Conservation (phyloP, 148 eudicot species). For the Agrostemma githago region DNA sequence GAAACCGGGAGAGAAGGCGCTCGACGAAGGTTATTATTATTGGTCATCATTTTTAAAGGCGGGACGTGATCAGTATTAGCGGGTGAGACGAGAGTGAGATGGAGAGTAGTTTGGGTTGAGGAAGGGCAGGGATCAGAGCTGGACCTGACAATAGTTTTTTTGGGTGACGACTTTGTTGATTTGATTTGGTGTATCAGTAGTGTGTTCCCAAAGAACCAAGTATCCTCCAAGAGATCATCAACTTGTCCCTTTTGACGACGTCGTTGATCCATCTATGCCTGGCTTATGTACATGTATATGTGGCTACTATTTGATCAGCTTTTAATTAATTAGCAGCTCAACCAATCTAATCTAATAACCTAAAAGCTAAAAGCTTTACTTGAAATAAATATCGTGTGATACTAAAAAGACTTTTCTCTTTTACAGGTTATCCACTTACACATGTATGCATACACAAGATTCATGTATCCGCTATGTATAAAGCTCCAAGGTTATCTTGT, state of each 20-base stretch:
- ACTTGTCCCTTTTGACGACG: slow-evolving; percentile 22
- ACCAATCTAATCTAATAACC: slow-evolving; percentile 16
- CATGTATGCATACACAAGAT: neutral
- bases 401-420: neutral
- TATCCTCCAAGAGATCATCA: slow-evolving; percentile 40
- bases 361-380: neutral
- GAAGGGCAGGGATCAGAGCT: slow-evolving; percentile 47
- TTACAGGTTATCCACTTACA: neutral
- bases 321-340: slow-evolving; percentile 20
- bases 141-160: slow-evolving; percentile 36
- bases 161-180: slow-evolving; percentile 22
- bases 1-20: slow-evolving; percentile 42
- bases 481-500: slow-evolving; percentile 22
- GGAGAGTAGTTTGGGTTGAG: slow-evolving; percentile 9
- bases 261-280: slow-evolving; percentile 13
- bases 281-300: neutral
- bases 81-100: neutral
- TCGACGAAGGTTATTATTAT: slow-evolving; percentile 18
- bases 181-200: slow-evolving; percentile 16
- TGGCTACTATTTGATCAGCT: slow-evolving; percentile 2
- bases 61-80: neutral
- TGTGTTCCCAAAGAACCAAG: slow-evolving; percentile 57
- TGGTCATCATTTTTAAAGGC: neutral
- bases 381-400: neutral
- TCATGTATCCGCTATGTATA: neutral